These are phyloP conservation scores for Phellopilus nigrolimitatus DNA, from an alignment of 1,284 basidiomycete genomes.

Conservation along the genomic window DNA sequence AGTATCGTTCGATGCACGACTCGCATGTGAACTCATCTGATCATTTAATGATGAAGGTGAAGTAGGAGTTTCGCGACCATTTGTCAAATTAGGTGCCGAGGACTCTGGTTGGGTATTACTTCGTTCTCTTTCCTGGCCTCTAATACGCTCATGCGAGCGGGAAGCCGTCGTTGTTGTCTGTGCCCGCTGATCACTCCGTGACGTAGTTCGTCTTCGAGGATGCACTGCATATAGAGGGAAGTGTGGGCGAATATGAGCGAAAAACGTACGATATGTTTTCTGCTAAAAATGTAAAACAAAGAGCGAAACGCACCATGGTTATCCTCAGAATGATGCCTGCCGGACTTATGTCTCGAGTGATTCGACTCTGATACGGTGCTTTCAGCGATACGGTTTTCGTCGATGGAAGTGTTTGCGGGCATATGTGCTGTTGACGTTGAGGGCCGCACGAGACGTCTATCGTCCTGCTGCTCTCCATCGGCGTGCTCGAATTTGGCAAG, in stretches of 20 bases:
- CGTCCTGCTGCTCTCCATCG: slow-evolving; percentile 30
- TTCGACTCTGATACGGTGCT: slow-evolving; percentile 22
- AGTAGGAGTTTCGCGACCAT: slow-evolving; percentile 20
- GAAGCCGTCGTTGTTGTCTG: slow-evolving; percentile 23
- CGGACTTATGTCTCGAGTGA: slow-evolving; percentile 22
- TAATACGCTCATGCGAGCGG: slow-evolving; percentile 37
- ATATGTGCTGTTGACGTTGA: slow-evolving; percentile 8
- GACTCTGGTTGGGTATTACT: slow-evolving; percentile 22
- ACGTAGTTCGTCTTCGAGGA: slow-evolving; percentile 24
- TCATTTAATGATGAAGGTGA: slow-evolving; percentile 29
- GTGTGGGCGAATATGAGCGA: not conserved
- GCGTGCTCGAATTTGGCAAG: slow-evolving; percentile 37
- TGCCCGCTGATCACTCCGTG: slow-evolving; percentile 24
- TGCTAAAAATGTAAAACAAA: slow-evolving; percentile 17
- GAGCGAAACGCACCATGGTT: slow-evolving; percentile 38
- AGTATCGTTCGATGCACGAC: not conserved
- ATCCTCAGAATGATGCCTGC: slow-evolving; percentile 50
- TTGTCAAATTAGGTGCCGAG: slow-evolving; percentile 9
- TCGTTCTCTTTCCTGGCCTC: slow-evolving; percentile 24
- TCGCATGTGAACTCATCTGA: not conserved
- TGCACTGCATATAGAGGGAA: not conserved
- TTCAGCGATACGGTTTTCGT: not conserved
- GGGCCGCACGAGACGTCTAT: slow-evolving; percentile 25
- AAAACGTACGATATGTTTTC: slow-evolving; percentile 4
- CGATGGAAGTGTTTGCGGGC: not conserved